Percentiles rank a stretch among this genome's conserved stretches.
These are phyloP conservation scores for Rhizophlyctis rosea DNA, from an alignment of 192 early-diverging fungal genomes.

Conservation along the genomic window DNA sequence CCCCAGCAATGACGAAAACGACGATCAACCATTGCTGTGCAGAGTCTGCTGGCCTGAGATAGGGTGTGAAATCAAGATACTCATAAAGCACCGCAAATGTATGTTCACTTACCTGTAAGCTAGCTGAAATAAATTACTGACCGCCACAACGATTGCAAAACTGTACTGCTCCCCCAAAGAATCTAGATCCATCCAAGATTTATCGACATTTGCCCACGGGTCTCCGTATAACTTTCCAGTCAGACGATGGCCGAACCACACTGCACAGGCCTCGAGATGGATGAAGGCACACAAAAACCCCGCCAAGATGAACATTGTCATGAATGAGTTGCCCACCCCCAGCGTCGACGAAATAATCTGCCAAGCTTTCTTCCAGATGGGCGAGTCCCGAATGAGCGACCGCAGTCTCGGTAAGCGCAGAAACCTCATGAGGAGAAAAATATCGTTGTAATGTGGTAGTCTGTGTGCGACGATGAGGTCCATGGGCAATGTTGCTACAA, in stretches of 20 bases:
- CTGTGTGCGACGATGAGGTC: conserved; percentile 22
- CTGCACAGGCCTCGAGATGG: conserved; percentile 40
- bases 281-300: conserved; percentile 32
- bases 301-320: conserved; percentile 36
- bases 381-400: conserved; percentile 25
- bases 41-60: background rate
- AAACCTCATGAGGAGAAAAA: conserved; percentile 27
- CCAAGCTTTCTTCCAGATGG: conserved; percentile 18
- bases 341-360: conserved; percentile 19
- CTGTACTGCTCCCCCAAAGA: conserved; percentile 37
- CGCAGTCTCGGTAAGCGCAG: conserved; percentile 23
- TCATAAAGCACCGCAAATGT: background rate
- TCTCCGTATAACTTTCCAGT: conserved; percentile 13
- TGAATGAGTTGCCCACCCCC: conserved; percentile 38
- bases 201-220: too few species aligned
- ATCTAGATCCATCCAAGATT: conserved; percentile 30
- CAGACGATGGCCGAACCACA: conserved; percentile 35
- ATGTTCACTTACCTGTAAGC: conserved; percentile 31
- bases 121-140: conserved; percentile 41
- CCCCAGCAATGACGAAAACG: conserved; percentile 33
- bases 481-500: conserved; percentile 32
- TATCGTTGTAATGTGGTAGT: conserved; percentile 20
- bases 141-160: conserved; percentile 38
- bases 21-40: conserved; percentile 37
- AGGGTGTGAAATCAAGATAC: background rate